Base-by-base conservation (phyloP, 2,329 filamentous ascomycete species). In the Colletotrichum sp. region DNA sequence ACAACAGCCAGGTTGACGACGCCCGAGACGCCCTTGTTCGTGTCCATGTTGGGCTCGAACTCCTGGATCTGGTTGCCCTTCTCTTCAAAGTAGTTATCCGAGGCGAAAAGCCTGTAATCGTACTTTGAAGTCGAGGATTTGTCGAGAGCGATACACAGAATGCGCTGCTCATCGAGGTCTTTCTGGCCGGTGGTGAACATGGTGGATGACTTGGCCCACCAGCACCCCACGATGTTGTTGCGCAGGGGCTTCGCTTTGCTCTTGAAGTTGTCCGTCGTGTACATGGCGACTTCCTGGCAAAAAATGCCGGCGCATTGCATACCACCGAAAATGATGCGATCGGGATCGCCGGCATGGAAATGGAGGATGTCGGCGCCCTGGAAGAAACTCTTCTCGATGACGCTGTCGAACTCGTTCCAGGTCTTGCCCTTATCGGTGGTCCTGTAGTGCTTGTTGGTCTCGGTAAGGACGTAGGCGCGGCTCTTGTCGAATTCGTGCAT, bases 261-360 rank as follows among this genome's bases (percentile, higher is more conserved):
- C 78, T 93, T 89, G 87, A 99, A 99, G 78, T 95, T 95, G 84
- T 98, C 94, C 16, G 90, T 92, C 4, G 97, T 98, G 83, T 98
- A 98, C 81, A 89, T 87, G 69, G 90, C 87, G 74, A 90, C 85
- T 81, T 93, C 91, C 76, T 90, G 87, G 83, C 94, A 95, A 80
- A 91, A 90, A 30, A 91, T 87, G 59, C 90, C 88, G 21, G 89
- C 85, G 82, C 94, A 96, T 76, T 92, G 88, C 87, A 93, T 91
- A 81, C 92, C 92, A 82, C 96, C 94, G 86, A 97, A 95, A 76
- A 99, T 91, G 77, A 98, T 94, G 85, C 95, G 95, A 81, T 96
- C 91, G 26, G 94, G 92, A 83, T 99, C 95, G 78, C 86, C 88
- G 70, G 95, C 95, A 84, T 98, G 95, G 86, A 98, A 99, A 78